Base-by-base conservation (phyloP, 495 filamentous ascomycete species). In the Talaromyces wortmannii region DNA sequence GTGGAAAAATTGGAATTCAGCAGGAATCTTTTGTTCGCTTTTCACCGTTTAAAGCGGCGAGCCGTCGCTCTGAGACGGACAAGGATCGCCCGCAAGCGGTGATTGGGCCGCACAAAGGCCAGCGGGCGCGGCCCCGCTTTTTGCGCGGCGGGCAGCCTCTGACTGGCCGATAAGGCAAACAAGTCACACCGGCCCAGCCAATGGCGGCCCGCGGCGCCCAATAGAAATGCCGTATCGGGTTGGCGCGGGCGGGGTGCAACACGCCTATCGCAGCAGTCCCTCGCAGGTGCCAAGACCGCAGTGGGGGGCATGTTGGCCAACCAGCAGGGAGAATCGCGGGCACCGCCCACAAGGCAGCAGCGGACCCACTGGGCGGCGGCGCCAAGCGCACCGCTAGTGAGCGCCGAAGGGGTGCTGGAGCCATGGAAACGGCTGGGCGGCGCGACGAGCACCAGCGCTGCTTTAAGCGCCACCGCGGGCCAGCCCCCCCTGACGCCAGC, bases 11-110 rank as follows among this genome's bases (percentile, higher is more conserved):
- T 52, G 50, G 50, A 32, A 40, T 17, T 31, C 31, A 61, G 55
- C 42, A 60, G 60, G 55, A 66, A 64, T 67, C 31, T 67, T 68
- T 76, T 67, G 72, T 73, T 78, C 75, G 70, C 59, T 66, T 64
- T 59, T 58, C 58, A 57, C 63, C 55, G 53, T 59, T 64, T 71
- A 75, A 77, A 74, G 72, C 67, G 63, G 66, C 70, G 57, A 71
- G 61, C 65, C 62, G 63, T 70, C 63, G 62, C 45, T 59, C 62
- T 63, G 57, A 61, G 63, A 68, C 57, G 57, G 59, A 59, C 59
- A 59, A 59, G 63, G 63, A 57, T 54, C 56, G 59, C 55, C 43
- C 43, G 57, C 49, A 48, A 56, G 55, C 52, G 54, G 47, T 69
- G 63, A 74, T 76, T 74, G 73, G 70, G 15, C 23, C 15, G 48